These are phyloP conservation scores for Talaromyces marneffei DNA, from an alignment of 2,329 filamentous ascomycete species.

Conservation along the genomic window DNA sequence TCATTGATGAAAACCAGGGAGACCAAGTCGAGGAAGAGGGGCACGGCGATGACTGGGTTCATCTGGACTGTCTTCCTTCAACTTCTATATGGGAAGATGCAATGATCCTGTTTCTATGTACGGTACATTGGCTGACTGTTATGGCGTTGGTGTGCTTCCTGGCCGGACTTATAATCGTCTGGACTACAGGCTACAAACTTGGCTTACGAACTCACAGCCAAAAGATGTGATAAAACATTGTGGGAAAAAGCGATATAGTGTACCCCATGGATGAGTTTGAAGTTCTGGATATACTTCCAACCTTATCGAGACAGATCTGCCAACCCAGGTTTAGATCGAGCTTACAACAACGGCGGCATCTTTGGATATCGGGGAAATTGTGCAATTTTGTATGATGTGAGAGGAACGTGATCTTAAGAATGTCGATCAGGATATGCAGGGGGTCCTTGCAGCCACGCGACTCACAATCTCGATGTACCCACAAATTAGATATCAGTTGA, in stretches of 20 bases:
- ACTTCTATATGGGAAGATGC: neutral
- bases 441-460: neutral
- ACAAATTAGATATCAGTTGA: too few species aligned
- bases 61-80: neutral
- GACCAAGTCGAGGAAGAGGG: neutral
- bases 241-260: neutral
- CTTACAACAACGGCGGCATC: neutral
- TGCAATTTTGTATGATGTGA: neutral
- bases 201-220: neutral
- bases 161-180: neutral
- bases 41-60: neutral
- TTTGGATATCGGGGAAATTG: neutral
- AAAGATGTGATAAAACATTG: neutral
- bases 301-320: neutral
- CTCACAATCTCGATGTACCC: neutral
- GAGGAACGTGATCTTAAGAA: neutral
- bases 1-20: neutral
- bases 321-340: neutral
- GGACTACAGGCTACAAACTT: neutral
- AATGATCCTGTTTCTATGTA: neutral
- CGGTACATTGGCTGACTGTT: neutral
- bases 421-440: neutral
- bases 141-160: neutral
- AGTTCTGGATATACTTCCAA: neutral
- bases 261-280: neutral